Evolutionary conservation across 306 rosid species (phyloP), one percentile per base, ranked within the genome.

Genomic region (Herpetospermum pedunculosum): DNA sequence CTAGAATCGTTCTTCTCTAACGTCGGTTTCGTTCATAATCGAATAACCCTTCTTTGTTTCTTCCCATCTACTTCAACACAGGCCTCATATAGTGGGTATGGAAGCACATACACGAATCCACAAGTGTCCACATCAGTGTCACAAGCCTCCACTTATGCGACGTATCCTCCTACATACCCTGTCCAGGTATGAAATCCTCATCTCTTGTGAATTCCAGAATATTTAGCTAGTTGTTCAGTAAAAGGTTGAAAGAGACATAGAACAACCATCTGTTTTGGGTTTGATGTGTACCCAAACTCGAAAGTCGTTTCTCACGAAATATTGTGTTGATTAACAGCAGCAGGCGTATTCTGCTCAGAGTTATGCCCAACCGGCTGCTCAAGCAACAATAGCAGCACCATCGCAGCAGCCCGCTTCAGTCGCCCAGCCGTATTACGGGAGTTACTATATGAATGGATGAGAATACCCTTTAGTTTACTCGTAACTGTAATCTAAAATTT

Each of bases 61-160:
- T 6, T 79, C 21, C 68, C 59, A 73, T 82, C 30, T 76, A 82
- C 10, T 52, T 72, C 77, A 43, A 81, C 16, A 41, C 81, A 95
- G 97, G 92, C 96, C 0, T 91, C 97, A 53, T 91, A 91, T 76
- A 58, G 92, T 48, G 95, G 89, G 80, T 94, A 94, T 72, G 95
- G 91, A 18, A 78, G 79, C 50, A 75, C 79, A 76, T 92, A 92
- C 81, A 74, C 92, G 2, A 85, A 64, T 73, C 65, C 92, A n/a
- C 97, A 84, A 76, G 41, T 81, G 55, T 88, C 99, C 11, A 49
- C 92, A 3, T 59, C 90, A 15, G 87, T 60, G 21, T 89, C 97
- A 34, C 99, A 81, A 47, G 85, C 68, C 76, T 78, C 96, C 19
- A 87, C 93, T 16, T 95, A 91, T 38, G 96, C 90, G 2, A 80